A percentile compares a stretch with the other conserved stretches of the same genome.
These are phyloP conservation scores for Triangularia verruculosa DNA, from an alignment of 2,329 filamentous ascomycete species.

Conservation along the genomic window DNA sequence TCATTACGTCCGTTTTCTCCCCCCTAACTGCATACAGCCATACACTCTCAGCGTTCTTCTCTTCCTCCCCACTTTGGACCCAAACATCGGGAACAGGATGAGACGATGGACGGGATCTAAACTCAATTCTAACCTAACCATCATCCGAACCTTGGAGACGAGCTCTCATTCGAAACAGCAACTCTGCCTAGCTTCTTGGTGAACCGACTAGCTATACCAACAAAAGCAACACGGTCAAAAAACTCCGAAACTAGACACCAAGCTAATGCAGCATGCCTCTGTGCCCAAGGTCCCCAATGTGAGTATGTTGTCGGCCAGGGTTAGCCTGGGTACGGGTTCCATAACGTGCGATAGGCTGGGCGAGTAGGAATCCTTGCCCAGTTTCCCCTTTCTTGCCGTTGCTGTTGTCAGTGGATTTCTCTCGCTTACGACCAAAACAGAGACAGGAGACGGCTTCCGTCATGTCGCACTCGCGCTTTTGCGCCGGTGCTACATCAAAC, in stretches of 20 bases:
- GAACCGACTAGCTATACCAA: background rate
- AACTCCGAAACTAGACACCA: background rate
- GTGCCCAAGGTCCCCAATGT: background rate
- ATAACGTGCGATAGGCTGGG: background rate
- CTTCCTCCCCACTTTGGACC: background rate
- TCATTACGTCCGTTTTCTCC: background rate
- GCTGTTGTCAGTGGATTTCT: background rate
- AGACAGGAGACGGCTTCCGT: background rate
- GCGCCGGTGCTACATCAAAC: background rate
- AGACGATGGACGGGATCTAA: background rate
- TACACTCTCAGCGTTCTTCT: background rate
- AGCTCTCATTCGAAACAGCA: background rate
- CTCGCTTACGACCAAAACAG: background rate
- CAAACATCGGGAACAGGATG: background rate
- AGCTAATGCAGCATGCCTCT: background rate
- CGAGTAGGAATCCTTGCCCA: background rate
- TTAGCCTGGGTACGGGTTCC: background rate
- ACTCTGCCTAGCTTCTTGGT: background rate
- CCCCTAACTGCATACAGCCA: background rate
- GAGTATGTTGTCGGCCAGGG: background rate
- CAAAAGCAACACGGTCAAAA: background rate
- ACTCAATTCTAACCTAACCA: background rate
- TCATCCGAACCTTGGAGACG: background rate
- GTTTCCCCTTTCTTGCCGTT: background rate
- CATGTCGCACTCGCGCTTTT: background rate